Conservation (phyloP, 306 rosid genomes). For the Casuarina equisetifolia region DNA sequence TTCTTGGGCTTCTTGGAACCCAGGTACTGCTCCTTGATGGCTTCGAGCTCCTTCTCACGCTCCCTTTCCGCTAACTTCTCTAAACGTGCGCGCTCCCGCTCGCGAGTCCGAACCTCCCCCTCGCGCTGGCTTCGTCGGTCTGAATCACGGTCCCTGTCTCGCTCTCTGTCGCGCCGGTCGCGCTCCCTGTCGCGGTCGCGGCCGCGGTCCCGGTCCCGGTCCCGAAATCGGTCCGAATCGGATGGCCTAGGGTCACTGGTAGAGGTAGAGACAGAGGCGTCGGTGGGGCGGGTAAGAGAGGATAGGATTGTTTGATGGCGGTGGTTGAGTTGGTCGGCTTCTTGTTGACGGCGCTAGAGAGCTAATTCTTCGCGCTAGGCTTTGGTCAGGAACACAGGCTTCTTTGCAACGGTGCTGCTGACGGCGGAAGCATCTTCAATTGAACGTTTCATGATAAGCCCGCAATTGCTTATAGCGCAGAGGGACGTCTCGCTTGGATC, state of each 20-base stretch:
- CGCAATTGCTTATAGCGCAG: neutral
- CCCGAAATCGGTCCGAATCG: conserved; percentile 50
- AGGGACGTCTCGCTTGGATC: neutral
- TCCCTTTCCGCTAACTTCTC: conserved; percentile 76
- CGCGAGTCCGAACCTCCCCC: conserved; percentile 61
- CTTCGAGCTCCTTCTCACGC: conserved; percentile 69
- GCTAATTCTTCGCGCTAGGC: conserved; percentile 79
- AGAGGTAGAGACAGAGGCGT: conserved; percentile 14
- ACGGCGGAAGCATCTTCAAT: conserved; percentile 21
- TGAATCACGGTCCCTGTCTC: conserved; percentile 37
- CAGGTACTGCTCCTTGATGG: conserved; percentile 82
- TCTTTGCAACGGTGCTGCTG: conserved; percentile 15
- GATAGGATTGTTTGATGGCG: conserved; percentile 55
- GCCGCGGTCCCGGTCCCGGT: conserved; percentile 42
- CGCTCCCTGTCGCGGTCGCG: conserved; percentile 29
- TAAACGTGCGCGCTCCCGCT: conserved; percentile 55
- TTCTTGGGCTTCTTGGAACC: conserved; percentile 90
- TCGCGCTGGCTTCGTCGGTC: conserved; percentile 30
- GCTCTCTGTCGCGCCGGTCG: neutral
- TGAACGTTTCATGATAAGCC: conserved; percentile 24
- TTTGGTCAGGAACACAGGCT: conserved; percentile 70
- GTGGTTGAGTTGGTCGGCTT: conserved; percentile 42
- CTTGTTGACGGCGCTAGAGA: conserved; percentile 70
- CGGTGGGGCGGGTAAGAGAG: conserved; percentile 36
- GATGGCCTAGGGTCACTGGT: conserved; percentile 42